Evolutionary conservation across 2,329 filamentous ascomycete species (phyloP).

Genomic region (Paecilomyces niveus): DNA sequence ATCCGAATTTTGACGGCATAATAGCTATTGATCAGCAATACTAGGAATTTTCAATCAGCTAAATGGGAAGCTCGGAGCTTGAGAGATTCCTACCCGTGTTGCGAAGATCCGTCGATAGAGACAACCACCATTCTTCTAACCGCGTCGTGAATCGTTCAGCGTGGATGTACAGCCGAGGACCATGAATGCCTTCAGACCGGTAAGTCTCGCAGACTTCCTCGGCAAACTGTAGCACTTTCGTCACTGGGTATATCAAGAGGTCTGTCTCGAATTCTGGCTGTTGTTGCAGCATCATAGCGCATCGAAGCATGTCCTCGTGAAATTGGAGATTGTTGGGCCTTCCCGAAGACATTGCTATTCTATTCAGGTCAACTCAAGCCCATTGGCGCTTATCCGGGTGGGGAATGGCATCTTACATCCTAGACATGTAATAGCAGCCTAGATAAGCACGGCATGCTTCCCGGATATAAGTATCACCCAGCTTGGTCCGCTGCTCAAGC

Average conservation of each 20-base stretch:
- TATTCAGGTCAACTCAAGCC: slow-evolving; percentile 3
- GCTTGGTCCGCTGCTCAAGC: slow-evolving; percentile 4
- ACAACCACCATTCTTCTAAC: slow-evolving; percentile 12
- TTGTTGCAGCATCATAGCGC: slow-evolving; percentile 11
- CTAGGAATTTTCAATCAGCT: slow-evolving; percentile 2
- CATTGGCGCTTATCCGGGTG: background rate
- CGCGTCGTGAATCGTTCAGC: slow-evolving; percentile 9
- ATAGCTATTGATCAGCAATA: slow-evolving; percentile 7
- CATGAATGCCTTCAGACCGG: slow-evolving; percentile 6
- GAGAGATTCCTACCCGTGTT: slow-evolving; percentile 3
- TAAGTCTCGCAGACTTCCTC: slow-evolving; percentile 11
- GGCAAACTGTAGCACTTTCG: slow-evolving; percentile 12
- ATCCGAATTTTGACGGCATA: slow-evolving; percentile 7
- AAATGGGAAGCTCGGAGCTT: background rate
- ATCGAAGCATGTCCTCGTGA: slow-evolving; percentile 11
- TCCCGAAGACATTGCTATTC: slow-evolving; percentile 9
- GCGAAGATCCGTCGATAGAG: slow-evolving; percentile 8
- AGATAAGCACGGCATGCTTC: slow-evolving; percentile 10
- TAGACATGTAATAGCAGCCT: slow-evolving; percentile 13
- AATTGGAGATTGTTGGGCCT: slow-evolving; percentile 10
- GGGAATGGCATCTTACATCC: slow-evolving; percentile 5
- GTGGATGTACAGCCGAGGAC: slow-evolving; percentile 7
- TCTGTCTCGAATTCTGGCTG: slow-evolving; percentile 15
- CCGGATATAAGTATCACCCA: slow-evolving; percentile 2
- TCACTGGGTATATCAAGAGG: slow-evolving; percentile 13